A percentile compares a stretch with the other conserved stretches of the same genome.
Evolutionary conservation across 2,329 filamentous ascomycete genomes (phyloP).

Genomic region (Exophiala aquamarina): DNA sequence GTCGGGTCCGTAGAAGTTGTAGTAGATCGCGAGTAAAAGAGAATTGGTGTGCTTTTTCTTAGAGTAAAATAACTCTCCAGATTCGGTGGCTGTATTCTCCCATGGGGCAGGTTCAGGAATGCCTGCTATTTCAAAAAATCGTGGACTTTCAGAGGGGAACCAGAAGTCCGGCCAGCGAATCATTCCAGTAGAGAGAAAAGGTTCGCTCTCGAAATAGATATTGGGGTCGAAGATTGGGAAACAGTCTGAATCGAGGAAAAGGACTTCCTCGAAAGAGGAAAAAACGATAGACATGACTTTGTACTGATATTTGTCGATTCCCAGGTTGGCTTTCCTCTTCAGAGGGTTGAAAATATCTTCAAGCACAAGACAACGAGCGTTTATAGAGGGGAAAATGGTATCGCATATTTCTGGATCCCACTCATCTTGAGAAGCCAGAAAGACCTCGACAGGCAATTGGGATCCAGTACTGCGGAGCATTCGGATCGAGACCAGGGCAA

Average conservation of each 20-base stretch:
- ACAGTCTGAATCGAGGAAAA: slow-evolving; percentile 60
- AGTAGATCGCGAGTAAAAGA: slow-evolving; percentile 50
- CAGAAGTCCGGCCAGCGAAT: slow-evolving; percentile 60
- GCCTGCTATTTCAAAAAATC: slow-evolving; percentile 43
- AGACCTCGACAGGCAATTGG: slow-evolving; percentile 43
- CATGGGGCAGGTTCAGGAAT: slow-evolving; percentile 35
- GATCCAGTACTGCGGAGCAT: slow-evolving; percentile 43
- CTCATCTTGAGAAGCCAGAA: slow-evolving; percentile 37
- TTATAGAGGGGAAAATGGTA: slow-evolving; percentile 36
- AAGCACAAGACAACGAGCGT: slow-evolving; percentile 40
- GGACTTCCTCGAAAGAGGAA: slow-evolving; percentile 58
- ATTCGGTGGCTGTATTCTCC: slow-evolving; percentile 38
- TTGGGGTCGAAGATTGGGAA: slow-evolving; percentile 50
- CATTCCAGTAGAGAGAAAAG: slow-evolving; percentile 53
- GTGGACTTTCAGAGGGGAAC: slow-evolving; percentile 43
- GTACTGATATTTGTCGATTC: slow-evolving; percentile 47
- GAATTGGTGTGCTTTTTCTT: slow-evolving; percentile 43
- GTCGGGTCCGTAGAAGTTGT: slow-evolving; percentile 48
- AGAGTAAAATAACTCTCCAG: slow-evolving; percentile 47
- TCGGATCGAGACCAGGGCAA: slow-evolving; percentile 40
- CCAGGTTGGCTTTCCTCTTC: slow-evolving; percentile 10
- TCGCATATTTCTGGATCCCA: slow-evolving; percentile 42
- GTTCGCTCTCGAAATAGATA: slow-evolving; percentile 50
- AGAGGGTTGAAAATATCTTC: slow-evolving; percentile 29
- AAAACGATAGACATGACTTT: slow-evolving; percentile 59